Evolutionary conservation across 176 grass and related monocot species (phyloP).

Genomic region (Ananas comosus): DNA sequence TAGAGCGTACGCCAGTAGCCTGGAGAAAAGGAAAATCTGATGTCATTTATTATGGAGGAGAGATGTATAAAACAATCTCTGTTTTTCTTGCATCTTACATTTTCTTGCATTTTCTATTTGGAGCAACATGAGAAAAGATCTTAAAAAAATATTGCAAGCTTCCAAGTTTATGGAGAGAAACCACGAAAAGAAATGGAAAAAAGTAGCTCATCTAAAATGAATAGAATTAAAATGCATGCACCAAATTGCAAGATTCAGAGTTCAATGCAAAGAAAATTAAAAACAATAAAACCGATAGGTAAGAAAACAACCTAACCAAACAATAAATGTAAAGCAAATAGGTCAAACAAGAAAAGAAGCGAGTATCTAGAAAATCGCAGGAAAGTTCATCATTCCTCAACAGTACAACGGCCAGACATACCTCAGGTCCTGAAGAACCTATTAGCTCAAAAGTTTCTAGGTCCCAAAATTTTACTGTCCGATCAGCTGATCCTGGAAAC

Average conservation of each 20-base stretch:
- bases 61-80: background rate
- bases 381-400: background rate
- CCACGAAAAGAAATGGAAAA: too few species aligned
- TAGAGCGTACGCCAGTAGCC: conserved; percentile 54
- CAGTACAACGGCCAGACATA: conserved; percentile 18
- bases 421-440: conserved; percentile 85
- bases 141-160: too few species aligned
- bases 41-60: background rate
- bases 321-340: background rate
- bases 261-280: too few species aligned
- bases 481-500: conserved; percentile 71
- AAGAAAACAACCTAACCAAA: background rate
- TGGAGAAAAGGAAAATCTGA: conserved; percentile 21
- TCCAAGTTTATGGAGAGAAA: too few species aligned
- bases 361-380: background rate
- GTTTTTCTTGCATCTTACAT: background rate
- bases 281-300: too few species aligned
- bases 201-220: too few species aligned
- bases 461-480: conserved; percentile 95
- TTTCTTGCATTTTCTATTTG: too few species aligned
- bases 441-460: conserved; percentile 98
- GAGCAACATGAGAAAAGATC: too few species aligned
- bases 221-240: too few species aligned
- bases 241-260: too few species aligned
- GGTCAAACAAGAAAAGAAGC: background rate